These are phyloP conservation scores for Trametes elegans DNA, from an alignment of 768 basidiomycete species.

Conservation along the genomic window DNA sequence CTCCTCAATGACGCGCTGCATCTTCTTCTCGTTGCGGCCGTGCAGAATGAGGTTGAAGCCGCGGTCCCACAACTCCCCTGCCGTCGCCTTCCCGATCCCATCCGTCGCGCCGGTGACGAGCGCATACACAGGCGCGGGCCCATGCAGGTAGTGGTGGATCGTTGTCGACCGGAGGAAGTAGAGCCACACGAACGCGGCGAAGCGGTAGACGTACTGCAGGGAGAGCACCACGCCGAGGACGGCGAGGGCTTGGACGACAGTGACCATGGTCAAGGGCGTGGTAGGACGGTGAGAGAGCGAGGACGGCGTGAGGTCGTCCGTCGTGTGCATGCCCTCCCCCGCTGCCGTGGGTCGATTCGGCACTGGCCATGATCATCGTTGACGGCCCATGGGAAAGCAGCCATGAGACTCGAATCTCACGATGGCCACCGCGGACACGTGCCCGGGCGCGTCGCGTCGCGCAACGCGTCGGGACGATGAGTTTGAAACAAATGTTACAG, in stretches of 20 bases:
- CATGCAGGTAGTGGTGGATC: conserved; percentile 24
- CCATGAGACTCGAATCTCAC: too few species aligned
- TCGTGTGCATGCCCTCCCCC: too few species aligned
- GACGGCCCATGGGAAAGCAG: too few species aligned
- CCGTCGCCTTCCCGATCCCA: conserved; percentile 29
- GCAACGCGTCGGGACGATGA: too few species aligned
- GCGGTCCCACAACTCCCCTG: conserved; percentile 24
- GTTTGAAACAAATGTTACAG: too few species aligned
- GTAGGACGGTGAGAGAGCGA: too few species aligned
- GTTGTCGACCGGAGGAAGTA: conserved; percentile 23
- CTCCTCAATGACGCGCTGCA: conserved; percentile 23
- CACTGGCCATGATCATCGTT: too few species aligned
- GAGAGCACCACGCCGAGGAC: conserved; percentile 18
- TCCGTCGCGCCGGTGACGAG: conserved; percentile 30
- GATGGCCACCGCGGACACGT: too few species aligned
- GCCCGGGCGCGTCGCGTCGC: too few species aligned
- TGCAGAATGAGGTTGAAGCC: conserved; percentile 33
- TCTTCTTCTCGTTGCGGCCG: conserved; percentile 27
- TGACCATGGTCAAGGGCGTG: not conserved
- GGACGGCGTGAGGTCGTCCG: too few species aligned
- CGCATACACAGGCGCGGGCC: conserved; percentile 24
- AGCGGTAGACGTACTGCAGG: conserved; percentile 17
- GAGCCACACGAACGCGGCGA: conserved; percentile 23
- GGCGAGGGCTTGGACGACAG: conserved; percentile 13
- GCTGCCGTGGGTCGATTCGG: too few species aligned